Base-by-base conservation (phyloP, 1,284 basidiomycete genomes). In the Apiotrichum gracile region DNA sequence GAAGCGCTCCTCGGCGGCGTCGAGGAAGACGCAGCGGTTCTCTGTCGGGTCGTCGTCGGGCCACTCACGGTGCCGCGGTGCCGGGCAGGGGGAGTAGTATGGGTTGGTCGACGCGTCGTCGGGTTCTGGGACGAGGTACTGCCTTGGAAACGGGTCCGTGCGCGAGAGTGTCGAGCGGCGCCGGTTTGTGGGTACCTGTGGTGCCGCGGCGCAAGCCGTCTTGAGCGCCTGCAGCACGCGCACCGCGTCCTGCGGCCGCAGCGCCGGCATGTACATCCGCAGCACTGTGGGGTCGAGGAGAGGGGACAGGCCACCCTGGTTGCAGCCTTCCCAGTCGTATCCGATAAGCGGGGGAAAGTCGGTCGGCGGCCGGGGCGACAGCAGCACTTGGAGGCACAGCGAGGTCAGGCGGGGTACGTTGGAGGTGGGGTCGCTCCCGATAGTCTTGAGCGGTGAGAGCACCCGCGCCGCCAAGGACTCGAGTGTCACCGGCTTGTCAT, bases 51-150 rank as follows among this genome's bases (percentile, higher is more conserved):
- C n/a, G 14, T 43, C 41, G 4, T 19, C 38, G 21, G 60, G 58
- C 19, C 51, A 54, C 16, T 67, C 63, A 5, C 49, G 47, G 52
- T 75, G 73, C 4, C 64, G 60, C 0, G 68, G 69, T 5, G 68
- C 68, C 5, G 70, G 72, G 42, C 74, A 76, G 6, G 68, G 63
- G 22, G 58, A 55, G 49, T 63, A 73, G 51, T 66, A 74, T 19
- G 71, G 72, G 46, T 76, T 76, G 3, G 38, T 38, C 0, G 72
- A 63, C 1, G 68, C 73, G 40, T 76, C 72, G 38, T 74, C 73
- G 2, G 68, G 59, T 16, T 58, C 50, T 0, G 54, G 39, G 0
- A 62, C 37, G 22, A 52, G 40, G 50, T 65, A 53, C 5, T 65
- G 60, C 8, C 53, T 41, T 0, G 70, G 70, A 52, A 69, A 70